Conservation (phyloP, 176 grass and related monocot genomes). For the Aegilops speltoides region DNA sequence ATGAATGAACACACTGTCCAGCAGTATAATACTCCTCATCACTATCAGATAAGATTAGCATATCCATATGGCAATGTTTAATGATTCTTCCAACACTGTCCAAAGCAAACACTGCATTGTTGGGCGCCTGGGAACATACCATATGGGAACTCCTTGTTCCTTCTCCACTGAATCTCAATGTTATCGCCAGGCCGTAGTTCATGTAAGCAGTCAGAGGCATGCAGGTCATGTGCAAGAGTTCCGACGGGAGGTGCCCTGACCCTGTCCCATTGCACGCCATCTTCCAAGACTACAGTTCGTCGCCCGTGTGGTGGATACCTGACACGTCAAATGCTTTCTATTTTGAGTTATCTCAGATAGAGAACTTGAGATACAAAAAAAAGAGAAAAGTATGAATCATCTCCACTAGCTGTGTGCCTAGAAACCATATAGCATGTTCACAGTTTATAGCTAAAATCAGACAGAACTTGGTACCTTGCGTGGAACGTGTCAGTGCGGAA, state of each 20-base stretch:
- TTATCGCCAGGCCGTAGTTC: conserved; percentile 72
- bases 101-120: conserved; percentile 29
- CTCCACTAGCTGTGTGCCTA: not conserved
- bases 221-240: conserved; percentile 70
- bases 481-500: conserved; percentile 54
- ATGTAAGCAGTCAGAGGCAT: conserved; percentile 75
- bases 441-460: not conserved
- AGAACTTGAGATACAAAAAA: not conserved
- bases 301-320: conserved; percentile 91
- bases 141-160: conserved; percentile 92
- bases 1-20: conserved; percentile 42
- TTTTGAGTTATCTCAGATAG: not conserved
- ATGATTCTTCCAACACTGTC: conserved; percentile 11
- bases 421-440: not conserved
- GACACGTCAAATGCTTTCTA: conserved; percentile 7
- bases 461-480: conserved; percentile 62
- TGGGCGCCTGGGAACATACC: conserved; percentile 63
- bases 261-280: conserved; percentile 81
- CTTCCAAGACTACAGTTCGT: conserved; percentile 64
- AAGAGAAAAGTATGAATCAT: not conserved
- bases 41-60: conserved; percentile 45
- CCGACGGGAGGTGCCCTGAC: conserved; percentile 61
- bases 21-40: conserved; percentile 34
- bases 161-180: conserved; percentile 99
- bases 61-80: conserved; percentile 35